Percentiles rank a stretch among this genome's conserved stretches.
Evolutionary conservation across 176 grass and related monocot species (phyloP).

Genomic region (Hordeum marinum): DNA sequence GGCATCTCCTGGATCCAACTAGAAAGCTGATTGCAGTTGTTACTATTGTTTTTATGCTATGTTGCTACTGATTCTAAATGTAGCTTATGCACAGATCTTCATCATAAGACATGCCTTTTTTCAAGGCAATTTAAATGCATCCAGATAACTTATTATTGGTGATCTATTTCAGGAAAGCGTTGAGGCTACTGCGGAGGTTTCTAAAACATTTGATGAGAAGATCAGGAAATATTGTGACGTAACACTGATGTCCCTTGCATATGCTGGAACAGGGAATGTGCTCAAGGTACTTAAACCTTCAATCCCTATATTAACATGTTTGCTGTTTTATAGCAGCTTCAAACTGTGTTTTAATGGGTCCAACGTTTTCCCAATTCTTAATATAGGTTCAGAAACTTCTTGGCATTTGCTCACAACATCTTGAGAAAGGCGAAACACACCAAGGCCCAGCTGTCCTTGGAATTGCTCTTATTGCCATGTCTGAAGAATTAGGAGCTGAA

Average conservation of each 20-base stretch:
- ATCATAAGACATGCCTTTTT: neutral
- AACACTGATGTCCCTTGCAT: conserved; percentile 91
- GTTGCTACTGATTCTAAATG: neutral
- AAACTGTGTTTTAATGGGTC: conserved; percentile 2
- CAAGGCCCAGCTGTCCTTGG: conserved; percentile 98
- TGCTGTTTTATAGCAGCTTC: neutral
- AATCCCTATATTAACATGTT: neutral
- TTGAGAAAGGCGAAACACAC: conserved; percentile 92
- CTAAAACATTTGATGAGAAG: conserved; percentile 98
- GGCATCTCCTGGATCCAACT: neutral
- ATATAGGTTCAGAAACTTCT: conserved; percentile 90
- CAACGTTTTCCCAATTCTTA: neutral
- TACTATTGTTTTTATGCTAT: neutral
- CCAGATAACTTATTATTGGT: neutral
- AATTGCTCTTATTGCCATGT: conserved; percentile 96
- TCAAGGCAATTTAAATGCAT: neutral
- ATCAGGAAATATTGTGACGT: conserved; percentile 98
- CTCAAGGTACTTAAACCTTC: conserved; percentile 61
- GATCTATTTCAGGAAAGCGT: conserved; percentile 61
- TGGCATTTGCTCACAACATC: conserved; percentile 86
- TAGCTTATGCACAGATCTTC: neutral
- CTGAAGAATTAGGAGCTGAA: conserved; percentile 91
- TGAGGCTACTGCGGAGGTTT: conserved; percentile 87
- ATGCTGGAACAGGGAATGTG: conserved; percentile 98
- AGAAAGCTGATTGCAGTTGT: neutral